Evolutionary conservation across 2,329 filamentous ascomycete species (phyloP).

Genomic region (Penicillium rolfsii): DNA sequence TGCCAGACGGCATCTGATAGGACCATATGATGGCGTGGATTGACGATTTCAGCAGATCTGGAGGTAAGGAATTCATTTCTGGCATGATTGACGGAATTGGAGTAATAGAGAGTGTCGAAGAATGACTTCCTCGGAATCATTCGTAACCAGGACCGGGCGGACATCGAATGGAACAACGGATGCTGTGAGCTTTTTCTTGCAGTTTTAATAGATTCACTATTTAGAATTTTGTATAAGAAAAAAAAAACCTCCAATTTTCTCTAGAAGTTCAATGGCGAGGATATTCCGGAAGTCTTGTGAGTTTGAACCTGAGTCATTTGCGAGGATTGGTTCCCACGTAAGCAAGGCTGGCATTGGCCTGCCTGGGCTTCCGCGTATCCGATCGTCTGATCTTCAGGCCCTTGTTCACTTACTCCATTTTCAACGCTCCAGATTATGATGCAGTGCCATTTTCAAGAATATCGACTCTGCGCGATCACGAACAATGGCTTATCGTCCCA

Average conservation of each 20-base stretch:
- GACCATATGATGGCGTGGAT: conserved; percentile 22
- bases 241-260: neutral
- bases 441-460: neutral
- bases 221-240: neutral
- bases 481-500: neutral
- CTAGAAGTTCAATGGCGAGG: neutral
- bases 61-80: neutral
- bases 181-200: neutral
- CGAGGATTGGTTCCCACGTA: neutral
- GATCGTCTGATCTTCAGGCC: neutral
- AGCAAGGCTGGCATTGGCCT: neutral
- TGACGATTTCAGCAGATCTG: conserved; percentile 12
- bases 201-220: neutral
- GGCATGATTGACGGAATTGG: neutral
- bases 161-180: neutral
- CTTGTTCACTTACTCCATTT: neutral
- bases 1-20: conserved; percentile 20
- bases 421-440: neutral
- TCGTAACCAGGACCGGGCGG: neutral
- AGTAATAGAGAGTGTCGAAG: neutral
- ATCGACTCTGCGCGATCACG: neutral
- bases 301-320: neutral
- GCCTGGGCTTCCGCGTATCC: neutral
- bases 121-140: conserved; percentile 1
- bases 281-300: neutral